Evolutionary conservation across 2,329 filamentous ascomycete species (phyloP), one percentile per base, ranked within the genome.

Genomic region (Penicillium sp.): DNA sequence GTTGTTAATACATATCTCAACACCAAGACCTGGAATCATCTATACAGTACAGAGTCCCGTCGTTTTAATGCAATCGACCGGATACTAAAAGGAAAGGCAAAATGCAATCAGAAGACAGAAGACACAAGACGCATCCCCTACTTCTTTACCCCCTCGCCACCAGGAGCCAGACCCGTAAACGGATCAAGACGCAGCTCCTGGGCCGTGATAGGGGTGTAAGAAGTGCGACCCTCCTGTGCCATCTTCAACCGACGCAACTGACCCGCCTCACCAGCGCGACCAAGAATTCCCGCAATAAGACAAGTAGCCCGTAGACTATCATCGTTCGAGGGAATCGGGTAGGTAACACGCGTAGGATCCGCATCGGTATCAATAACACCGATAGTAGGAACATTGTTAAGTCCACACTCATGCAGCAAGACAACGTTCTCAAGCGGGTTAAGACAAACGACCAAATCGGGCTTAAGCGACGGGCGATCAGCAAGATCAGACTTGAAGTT

Each of bases 271-370:
- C 90, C 94, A 1, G 94, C 94, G 52, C 89, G 85, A 41, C 93
- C 93, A 38, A 99, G 82, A 1, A 94, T 88, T 53, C 92, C 92
- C 4, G 88, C 89, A 66, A 99, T 90, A 60, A 97, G 82, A 66
- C 89, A 86, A 50, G 92, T 84, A 63, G 88, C 88, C 60, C 94
- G 89, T 65, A 96, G 77, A 84, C 92, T 96, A 81, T 99, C 94
- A 72, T 99, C 94, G 74, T 99, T 99, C 50, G 91, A 91, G 2
- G 94, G 94, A 66, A 99, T 97, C 15, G 90, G 90, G 73, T 99
- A 99, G 4, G 94, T 97, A 50, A 97, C 92, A 86, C 90, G 93
- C 0, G 91, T 91, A 0, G 94, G 91, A 75, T 97, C 90, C 2
- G 87, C 88, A 75, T 99, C 90, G 1, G 94, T 97, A 75, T 99